Evolutionary conservation across 176 grass and related monocot species (phyloP), one percentile per base, ranked within the genome.

Genomic region (Coix lacrymajobi): DNA sequence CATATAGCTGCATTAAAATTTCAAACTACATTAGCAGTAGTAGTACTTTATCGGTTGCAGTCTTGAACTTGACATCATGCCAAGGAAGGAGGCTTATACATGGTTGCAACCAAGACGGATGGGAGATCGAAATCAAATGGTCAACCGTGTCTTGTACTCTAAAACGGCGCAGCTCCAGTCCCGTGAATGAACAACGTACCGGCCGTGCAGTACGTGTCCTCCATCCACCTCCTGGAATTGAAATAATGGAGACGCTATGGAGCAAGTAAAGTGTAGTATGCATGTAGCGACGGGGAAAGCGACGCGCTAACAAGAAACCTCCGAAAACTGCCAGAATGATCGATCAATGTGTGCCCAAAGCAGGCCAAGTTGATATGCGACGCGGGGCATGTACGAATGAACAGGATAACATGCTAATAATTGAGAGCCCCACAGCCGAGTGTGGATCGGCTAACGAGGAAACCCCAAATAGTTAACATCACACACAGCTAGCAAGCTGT

Each of bases 111-210:
- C 34, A 68, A 13, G 65, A 39, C 20, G 9, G 33, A n/a, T 68
- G 65, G 65, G 65, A 68, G 33, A 12, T 68, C 65, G 65, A 24
- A 39, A 68, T 68, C 65, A 68, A n/a, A 12, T 12, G 19, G 65
- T 68, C 65, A 68, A 68, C 65, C 65, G 65, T 67, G 65, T 30
- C 33, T 67, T 38, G 64, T 67, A 67, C 65, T 67, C 65, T 32
- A 67, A 22, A 67, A 67, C 19, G 65, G 65, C 34, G 34, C 65
- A 31, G 33, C 65, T 68, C 65, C 20, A 9, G 10, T 39, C 65
- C 33, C 17, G 64, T 67, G 33, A 37, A 37, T 20, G 17, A 22
- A 67, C 32, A 66, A 22, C 32, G 17, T 22, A 67, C 65, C 33
- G 32, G 17, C 32, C 17, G 17, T 17, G 31, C 16, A 17, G 45